Evolutionary conservation across 176 grass and related monocot species (phyloP).

Genomic region (Hordeum marinum): DNA sequence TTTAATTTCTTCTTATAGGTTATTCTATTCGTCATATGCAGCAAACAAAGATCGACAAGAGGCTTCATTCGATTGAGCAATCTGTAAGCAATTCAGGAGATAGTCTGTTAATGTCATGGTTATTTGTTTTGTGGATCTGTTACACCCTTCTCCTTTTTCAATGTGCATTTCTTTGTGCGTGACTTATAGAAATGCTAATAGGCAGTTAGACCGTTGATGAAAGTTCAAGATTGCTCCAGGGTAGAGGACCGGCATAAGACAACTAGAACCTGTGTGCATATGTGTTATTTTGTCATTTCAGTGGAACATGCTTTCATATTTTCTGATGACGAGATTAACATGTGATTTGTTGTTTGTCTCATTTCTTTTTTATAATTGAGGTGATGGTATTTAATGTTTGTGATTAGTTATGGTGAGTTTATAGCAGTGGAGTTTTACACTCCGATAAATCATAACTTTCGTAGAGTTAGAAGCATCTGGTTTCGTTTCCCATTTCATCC

Average conservation of each 20-base stretch:
- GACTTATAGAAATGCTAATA: not conserved
- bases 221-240: not conserved
- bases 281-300: not conserved
- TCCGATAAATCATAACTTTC: not conserved
- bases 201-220: not conserved
- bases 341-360: not conserved
- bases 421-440: not conserved
- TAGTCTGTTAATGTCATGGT: not conserved
- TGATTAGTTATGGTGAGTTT: not conserved
- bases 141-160: not conserved
- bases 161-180: not conserved
- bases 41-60: conserved; percentile 68
- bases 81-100: conserved; percentile 55
- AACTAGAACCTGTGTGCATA: not conserved
- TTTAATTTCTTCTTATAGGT: conserved; percentile 26
- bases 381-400: not conserved
- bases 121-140: not conserved
- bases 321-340: not conserved
- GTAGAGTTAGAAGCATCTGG: not conserved
- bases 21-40: conserved; percentile 76
- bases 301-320: not conserved
- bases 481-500: not conserved
- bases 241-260: not conserved
- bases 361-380: not conserved
- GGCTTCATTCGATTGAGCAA: conserved; percentile 76